Conservation (phyloP, 2,329 filamentous ascomycete genomes). For the Pseudodiploospora longispora region DNA sequence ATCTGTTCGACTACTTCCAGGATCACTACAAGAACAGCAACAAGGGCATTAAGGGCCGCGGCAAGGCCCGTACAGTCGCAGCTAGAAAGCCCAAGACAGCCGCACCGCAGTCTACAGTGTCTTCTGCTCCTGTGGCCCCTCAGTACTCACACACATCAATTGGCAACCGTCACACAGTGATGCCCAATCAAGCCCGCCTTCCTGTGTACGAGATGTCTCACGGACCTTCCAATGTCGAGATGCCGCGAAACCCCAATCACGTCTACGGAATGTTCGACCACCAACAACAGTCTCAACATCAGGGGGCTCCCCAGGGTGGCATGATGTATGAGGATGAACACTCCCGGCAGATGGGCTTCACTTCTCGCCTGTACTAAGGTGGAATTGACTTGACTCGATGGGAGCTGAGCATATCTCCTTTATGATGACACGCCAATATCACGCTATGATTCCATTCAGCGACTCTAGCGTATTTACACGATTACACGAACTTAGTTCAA, state of each 20-base stretch:
- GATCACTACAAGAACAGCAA: conserved; percentile 95
- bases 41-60: conserved; percentile 94
- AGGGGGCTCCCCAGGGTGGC: conserved; percentile 21
- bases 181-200: conserved; percentile 20
- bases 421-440: too few relatives aligned
- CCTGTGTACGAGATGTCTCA: conserved; percentile 26
- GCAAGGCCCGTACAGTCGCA: conserved; percentile 67
- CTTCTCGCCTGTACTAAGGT: conserved; percentile 35
- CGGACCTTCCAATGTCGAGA: conserved; percentile 17
- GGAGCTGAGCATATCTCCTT: too few relatives aligned
- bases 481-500: too few relatives aligned
- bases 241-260: conserved; percentile 22
- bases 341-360: conserved; percentile 31
- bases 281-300: conserved; percentile 17
- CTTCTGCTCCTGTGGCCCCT: conserved; percentile 8
- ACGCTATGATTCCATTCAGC: too few relatives aligned
- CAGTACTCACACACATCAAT: conserved; percentile 21
- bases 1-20: conserved; percentile 78
- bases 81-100: conserved; percentile 22
- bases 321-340: conserved; percentile 39
- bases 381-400: too few relatives aligned
- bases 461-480: too few relatives aligned
- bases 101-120: conserved; percentile 8
- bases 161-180: conserved; percentile 19
- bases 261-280: conserved; percentile 39